Evolutionary conservation across 75 land plant species (phyloP).

Genomic region (Chamaecyparis obtusa): DNA sequence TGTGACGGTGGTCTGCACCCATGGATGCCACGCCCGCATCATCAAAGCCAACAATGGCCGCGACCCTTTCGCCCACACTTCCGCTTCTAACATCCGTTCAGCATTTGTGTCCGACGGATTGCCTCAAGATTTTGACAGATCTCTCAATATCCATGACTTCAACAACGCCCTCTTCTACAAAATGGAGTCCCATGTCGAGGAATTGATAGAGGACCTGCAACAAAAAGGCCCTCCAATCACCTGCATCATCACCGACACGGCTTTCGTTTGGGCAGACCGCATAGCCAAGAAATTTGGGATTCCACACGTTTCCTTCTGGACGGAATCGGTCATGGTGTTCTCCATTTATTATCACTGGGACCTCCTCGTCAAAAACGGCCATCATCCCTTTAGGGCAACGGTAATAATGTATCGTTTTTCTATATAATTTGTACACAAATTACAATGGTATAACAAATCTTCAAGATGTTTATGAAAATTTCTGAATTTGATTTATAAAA

Average conservation of each 20-base stretch:
- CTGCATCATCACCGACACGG: conserved; percentile 35
- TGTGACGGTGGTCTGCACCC: conserved; percentile 54
- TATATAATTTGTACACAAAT: too few relatives aligned
- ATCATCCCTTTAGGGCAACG: not conserved
- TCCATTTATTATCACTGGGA: conserved; percentile 35
- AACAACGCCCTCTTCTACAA: conserved; percentile 18
- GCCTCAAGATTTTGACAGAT: conserved; percentile 35
- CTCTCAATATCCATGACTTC: conserved; percentile 36
- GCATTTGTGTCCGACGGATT: conserved; percentile 36
- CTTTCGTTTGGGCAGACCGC: conserved; percentile 31
- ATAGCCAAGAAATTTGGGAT: conserved; percentile 32
- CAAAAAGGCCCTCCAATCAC: not conserved
- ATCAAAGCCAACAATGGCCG: not conserved
- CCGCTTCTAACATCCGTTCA: conserved; percentile 40
- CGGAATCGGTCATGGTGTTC: conserved; percentile 36
- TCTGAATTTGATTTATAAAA: too few relatives aligned
- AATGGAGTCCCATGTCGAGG: conserved; percentile 23
- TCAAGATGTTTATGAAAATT: too few relatives aligned
- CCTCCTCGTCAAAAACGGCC: conserved; percentile 27
- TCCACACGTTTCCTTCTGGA: conserved; percentile 38
- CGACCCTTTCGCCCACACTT: conserved; percentile 18
- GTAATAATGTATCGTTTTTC: too few relatives aligned
- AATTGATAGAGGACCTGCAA: not conserved
- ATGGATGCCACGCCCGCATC: conserved; percentile 22
- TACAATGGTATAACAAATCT: too few relatives aligned